Percentiles rank a stretch among this genome's conserved stretches.
phyloP scores from a whole-genome alignment of 805 yeast species.

The Sporopachydermia lactativora region DNA sequence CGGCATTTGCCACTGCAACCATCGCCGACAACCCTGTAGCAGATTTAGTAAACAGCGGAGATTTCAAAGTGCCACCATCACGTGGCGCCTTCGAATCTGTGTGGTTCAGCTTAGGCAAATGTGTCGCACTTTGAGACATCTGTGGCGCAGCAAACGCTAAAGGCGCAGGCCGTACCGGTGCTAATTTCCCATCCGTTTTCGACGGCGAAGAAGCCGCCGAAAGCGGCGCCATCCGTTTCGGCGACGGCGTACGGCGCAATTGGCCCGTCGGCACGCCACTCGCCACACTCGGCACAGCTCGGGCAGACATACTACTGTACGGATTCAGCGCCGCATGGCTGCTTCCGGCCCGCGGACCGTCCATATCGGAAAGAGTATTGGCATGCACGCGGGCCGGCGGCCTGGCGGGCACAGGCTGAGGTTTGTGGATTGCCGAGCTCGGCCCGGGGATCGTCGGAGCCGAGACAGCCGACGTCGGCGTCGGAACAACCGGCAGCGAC shows the following conservation, averaged over 20 bases:
- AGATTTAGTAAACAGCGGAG: not conserved
- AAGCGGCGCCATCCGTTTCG: not conserved
- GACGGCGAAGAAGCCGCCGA: not conserved
- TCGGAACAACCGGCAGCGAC: not conserved
- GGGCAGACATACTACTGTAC: not conserved
- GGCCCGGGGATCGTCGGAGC: not conserved
- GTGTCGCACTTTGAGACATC: too few relatives aligned
- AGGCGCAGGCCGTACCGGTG: not conserved
- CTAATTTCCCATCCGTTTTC: not conserved
- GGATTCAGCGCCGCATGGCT: not conserved
- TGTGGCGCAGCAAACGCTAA: too few relatives aligned
- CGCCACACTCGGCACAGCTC: not conserved
- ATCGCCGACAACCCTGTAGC: too few relatives aligned
- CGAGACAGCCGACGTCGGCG: too few relatives aligned
- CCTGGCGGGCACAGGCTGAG: not conserved
- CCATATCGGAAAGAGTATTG: not conserved
- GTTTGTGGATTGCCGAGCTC: not conserved
- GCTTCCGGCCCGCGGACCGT: not conserved
- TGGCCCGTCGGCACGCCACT: too few relatives aligned
- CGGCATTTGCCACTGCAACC: not conserved
- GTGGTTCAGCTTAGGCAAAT: too few relatives aligned
- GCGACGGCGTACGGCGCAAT: not conserved
- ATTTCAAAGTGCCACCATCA: not conserved
- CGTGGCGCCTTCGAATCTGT: not conserved
- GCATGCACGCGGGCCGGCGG: not conserved